These are phyloP conservation scores for Colletotrichum sp. DNA, from an alignment of 2,329 filamentous ascomycete species.

Conservation along the genomic window DNA sequence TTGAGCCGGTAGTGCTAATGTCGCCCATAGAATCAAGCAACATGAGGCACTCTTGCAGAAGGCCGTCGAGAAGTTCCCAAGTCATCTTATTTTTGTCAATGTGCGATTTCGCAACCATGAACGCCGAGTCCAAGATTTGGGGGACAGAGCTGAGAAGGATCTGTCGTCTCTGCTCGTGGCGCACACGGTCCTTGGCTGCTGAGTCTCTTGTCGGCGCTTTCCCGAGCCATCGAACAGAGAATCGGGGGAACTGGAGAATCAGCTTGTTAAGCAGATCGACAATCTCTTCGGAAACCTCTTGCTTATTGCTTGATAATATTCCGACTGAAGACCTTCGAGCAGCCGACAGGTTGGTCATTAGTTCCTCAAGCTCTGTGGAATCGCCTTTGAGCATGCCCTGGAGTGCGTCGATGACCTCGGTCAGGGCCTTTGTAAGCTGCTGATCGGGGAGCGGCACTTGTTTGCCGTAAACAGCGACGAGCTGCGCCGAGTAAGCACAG, in stretches of 20 bases:
- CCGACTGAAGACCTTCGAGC: conserved; percentile 60
- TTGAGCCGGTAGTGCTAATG: conserved; percentile 26
- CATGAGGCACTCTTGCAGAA: conserved; percentile 59
- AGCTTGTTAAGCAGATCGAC: conserved; percentile 56
- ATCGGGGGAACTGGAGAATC: conserved; percentile 63
- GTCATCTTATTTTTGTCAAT: conserved; percentile 50
- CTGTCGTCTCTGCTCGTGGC: conserved; percentile 66
- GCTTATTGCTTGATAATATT: conserved; percentile 35
- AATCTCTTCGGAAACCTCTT: conserved; percentile 21
- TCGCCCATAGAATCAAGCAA: conserved; percentile 60
- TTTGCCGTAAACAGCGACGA: conserved; percentile 60
- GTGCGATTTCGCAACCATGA: conserved; percentile 60
- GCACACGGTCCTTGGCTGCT: conserved; percentile 60
- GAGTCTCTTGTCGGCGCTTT: conserved; percentile 57
- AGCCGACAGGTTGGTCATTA: conserved; percentile 60
- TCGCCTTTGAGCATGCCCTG: conserved; percentile 66
- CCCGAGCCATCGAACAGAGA: conserved; percentile 66
- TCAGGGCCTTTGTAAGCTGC: conserved; percentile 46
- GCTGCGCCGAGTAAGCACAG: conserved; percentile 59
- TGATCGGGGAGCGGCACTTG: conserved; percentile 37
- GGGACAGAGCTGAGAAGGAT: conserved; percentile 56
- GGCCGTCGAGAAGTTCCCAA: conserved; percentile 62
- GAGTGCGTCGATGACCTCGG: conserved; percentile 57
- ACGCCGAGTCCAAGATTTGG: conserved; percentile 63
- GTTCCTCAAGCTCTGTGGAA: conserved; percentile 62